Base-by-base conservation (phyloP, 495 filamentous ascomycete genomes). In the Lasiosphaeria hispida region DNA sequence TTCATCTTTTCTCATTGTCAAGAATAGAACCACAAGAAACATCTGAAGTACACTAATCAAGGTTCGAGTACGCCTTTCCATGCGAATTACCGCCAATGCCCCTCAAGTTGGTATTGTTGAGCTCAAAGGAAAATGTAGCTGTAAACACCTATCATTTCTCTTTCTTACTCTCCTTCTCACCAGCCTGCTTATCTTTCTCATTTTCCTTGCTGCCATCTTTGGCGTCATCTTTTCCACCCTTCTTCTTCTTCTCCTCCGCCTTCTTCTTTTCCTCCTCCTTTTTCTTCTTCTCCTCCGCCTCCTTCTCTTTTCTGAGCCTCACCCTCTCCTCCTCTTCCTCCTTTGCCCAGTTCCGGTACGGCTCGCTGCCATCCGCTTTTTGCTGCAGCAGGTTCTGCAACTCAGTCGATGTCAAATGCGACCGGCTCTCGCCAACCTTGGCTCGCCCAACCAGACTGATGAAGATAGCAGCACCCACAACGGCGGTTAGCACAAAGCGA, bases 401-500 rank as follows among this genome's bases (percentile, higher is more conserved):
- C 68, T 89, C 84, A 63, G 86, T 80, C n/a, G 77, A 77, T 35
- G 83, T 77, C 30, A 79, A 61, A 3, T 64, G 68, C 14, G 64
- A 56, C 4, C 69, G 63, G 40, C 72, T 74, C 57, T 87, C 82
- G 52, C 83, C 84, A 67, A 98, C 88, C 72, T 93, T 86, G 64
- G 92, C 89, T 57, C 94, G 83, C 38, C 90, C 92, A 63, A 97
- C 81, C 66, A 98, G 79, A 60, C 83, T 92, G 59, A 91, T 77
- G n/a, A 95, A 82, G 63, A 97, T 92, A 63, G 87, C 88, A 44
- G 81, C 82, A 43, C 94, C 95, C 53, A 97, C 94, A 34, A 98
- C 74, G 70, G 95, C 95, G 14, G 94, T 97, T 69, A 98, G 81
- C 10, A 97, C 88, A 72, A 97, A 98, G 51, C 94, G 90, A 78